These are phyloP conservation scores for Chytriomyces sp. DNA, from an alignment of 192 early-diverging fungal genomes.

Conservation along the genomic window DNA sequence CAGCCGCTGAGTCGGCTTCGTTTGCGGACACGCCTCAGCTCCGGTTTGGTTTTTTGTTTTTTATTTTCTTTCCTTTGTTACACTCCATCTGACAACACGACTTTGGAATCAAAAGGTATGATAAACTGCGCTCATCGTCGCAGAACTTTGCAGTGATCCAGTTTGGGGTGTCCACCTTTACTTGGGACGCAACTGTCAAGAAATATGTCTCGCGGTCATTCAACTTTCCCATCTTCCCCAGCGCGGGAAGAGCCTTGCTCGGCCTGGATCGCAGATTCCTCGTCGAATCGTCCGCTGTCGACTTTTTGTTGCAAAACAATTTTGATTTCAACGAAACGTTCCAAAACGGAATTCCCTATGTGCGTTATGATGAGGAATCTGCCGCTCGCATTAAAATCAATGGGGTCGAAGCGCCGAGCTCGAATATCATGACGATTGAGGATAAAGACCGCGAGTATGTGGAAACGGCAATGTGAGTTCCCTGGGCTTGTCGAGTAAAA, in stretches of 20 bases:
- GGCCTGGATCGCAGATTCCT: constrained; percentile 60
- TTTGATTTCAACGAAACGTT: constrained; percentile 96
- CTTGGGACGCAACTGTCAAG: constrained; percentile 55
- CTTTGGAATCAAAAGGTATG: constrained; percentile 49
- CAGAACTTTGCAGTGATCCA: constrained; percentile 70
- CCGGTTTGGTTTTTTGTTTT: background rate
- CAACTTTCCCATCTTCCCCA: constrained; percentile 90
- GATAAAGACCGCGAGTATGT: constrained; percentile 60
- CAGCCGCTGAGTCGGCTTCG: background rate
- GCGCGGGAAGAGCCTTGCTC: constrained; percentile 48
- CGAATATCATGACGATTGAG: constrained; percentile 43
- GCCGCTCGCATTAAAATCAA: constrained; percentile 49
- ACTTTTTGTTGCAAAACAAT: constrained; percentile 74
- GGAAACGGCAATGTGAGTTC: constrained; percentile 46
- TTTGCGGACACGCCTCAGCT: background rate
- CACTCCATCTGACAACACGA: background rate
- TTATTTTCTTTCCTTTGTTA: background rate
- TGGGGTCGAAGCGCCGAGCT: background rate
- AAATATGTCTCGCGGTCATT: constrained; percentile 74
- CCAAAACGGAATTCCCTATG: constrained; percentile 72
- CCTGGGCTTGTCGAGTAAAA: background rate
- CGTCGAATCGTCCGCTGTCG: constrained; percentile 61
- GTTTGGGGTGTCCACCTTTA: constrained; percentile 84
- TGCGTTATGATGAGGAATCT: constrained; percentile 66
- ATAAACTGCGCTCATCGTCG: constrained; percentile 57